Base-by-base conservation (phyloP, 2,329 filamentous ascomycete species). In the Fusarium sp. region DNA sequence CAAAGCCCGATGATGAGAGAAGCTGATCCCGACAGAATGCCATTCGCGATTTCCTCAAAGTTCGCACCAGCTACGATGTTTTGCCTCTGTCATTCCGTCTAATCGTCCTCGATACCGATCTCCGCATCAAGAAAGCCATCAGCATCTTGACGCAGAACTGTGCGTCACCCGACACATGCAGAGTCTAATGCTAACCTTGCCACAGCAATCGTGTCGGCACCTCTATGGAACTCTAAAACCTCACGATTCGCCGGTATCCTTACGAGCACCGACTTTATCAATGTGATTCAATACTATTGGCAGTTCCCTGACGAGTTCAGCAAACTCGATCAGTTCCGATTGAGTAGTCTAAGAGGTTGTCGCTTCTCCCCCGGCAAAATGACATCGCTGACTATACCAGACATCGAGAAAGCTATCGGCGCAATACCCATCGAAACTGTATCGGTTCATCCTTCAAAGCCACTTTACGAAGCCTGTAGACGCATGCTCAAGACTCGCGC, bases 271-370 rank as follows among this genome's bases (percentile, higher is more conserved):
- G 96, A 99, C 84, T 99, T 96, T 82, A 97, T 99, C 85, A 99
- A 99, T 80, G 93, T 99, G 65, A 97, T 99, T 45, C 96, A 98
- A 82, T 99, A 99, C 84, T 98, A 99, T 86, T 98, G 95, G 87
- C 95, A 98, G 83, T 97, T 96, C 78, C 96, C 96, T 6, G 94
- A 97, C 75, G 93, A 95, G 66, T 89, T 98, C 70, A 91, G 92
- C 75, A 92, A 96, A 80, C 93, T 99, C 78, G 96, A 98, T 76
- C 94, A 98, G 82, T 98, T 99, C 82, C 92, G 94, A 53, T 85
- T 99, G 71, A 96, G 94, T 84, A 98, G 94, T 80, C 89, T 99
- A 66, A 90, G 96, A 89, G 94, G 95, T 97, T 42, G 70, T 63
- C 10, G 38, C 35, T 42, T 41, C 30, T 39, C 58, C 39, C 17